Percentiles rank a stretch among this genome's conserved stretches.
phyloP scores from a whole-genome alignment of 495 filamentous ascomycete species.

The Terfezia claveryi region DNA sequence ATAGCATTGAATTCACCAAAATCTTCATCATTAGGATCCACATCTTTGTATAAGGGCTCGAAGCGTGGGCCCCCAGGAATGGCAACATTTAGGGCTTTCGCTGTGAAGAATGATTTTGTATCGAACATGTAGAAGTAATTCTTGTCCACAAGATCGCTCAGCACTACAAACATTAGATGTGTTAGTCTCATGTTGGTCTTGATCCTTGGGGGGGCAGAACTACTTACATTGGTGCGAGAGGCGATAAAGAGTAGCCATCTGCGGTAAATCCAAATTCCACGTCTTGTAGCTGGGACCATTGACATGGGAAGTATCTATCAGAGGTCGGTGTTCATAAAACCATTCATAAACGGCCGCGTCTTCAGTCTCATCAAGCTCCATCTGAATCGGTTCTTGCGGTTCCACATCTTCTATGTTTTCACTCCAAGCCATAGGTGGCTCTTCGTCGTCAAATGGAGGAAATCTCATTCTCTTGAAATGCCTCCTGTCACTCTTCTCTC shows the following conservation, averaged over 20 bases:
- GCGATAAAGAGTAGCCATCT: constrained; percentile 90
- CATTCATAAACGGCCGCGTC: constrained; percentile 80
- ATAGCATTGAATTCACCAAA: constrained; percentile 99
- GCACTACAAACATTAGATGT: constrained; percentile 22
- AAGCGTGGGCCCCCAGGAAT: constrained; percentile 94
- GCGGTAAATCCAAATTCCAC: constrained; percentile 84
- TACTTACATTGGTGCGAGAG: constrained; percentile 45
- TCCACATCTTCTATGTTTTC: constrained; percentile 99
- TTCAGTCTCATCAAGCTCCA: constrained; percentile 95
- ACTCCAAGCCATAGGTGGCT: constrained; percentile 90
- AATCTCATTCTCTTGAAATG: constrained; percentile 99
- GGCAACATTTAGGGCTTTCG: constrained; percentile 91
- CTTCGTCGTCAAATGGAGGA: constrained; percentile 96
- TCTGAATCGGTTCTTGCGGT: constrained; percentile 91
- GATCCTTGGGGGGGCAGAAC: background rate
- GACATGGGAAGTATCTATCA: constrained; percentile 79
- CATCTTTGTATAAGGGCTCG: constrained; percentile 95
- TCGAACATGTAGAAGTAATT: constrained; percentile 99
- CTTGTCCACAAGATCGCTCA: constrained; percentile 81
- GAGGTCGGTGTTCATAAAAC: constrained; percentile 90
- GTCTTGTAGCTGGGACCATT: constrained; percentile 92
- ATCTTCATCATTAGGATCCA: constrained; percentile 97
- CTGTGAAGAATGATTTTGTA: constrained; percentile 79
- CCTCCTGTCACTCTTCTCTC: constrained; percentile 88
- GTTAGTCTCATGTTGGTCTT: background rate